Evolutionary conservation across 108 stramenopile genomes (phyloP).

Genomic region (Skeletonema costatum): DNA sequence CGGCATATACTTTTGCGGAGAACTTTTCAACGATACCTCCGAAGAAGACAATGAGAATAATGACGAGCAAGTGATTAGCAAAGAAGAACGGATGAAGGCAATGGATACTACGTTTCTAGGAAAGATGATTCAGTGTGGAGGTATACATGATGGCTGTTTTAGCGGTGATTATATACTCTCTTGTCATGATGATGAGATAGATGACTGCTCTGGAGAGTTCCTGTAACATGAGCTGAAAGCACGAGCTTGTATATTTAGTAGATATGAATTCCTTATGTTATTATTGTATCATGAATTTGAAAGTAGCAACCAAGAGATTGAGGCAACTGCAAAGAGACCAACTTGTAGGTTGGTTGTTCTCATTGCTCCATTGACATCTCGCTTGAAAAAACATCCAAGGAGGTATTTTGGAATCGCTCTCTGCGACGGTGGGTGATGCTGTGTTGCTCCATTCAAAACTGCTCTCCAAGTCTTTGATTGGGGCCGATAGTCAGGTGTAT

Average conservation of each 20-base stretch:
- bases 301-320: neutral
- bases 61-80: neutral
- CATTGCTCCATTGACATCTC: neutral
- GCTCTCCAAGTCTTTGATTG: neutral
- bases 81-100: slow-evolving; percentile 24
- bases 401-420: neutral
- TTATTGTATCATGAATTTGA: neutral
- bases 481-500: neutral
- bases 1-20: slow-evolving; percentile 28
- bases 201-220: too few species aligned
- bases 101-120: slow-evolving; percentile 31
- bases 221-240: too few species aligned
- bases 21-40: neutral
- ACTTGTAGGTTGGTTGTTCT: neutral
- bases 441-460: neutral
- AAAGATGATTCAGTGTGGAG: slow-evolving; percentile 14
- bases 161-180: too few species aligned
- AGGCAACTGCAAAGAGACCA: neutral
- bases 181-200: too few species aligned
- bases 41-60: neutral
- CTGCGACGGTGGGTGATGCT: neutral
- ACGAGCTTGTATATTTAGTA: too few species aligned
- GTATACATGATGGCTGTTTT: too few species aligned
- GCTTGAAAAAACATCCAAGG: neutral
- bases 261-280: neutral